phyloP scores from a whole-genome alignment of 768 basidiomycete species.

The Hortiboletus campestris region DNA sequence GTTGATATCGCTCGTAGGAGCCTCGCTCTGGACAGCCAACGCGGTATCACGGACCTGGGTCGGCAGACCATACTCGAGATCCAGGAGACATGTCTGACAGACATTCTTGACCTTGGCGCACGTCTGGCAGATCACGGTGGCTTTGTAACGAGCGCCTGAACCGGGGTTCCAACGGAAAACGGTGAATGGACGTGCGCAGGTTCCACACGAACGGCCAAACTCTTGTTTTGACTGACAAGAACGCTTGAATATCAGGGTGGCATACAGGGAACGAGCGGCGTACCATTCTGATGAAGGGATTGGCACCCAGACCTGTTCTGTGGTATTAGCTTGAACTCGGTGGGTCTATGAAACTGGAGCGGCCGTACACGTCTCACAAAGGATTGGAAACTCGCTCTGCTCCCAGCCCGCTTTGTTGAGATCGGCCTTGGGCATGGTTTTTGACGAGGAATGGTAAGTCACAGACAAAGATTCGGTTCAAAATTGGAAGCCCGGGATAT shows the following conservation, averaged over 20 bases:
- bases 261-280: constrained; percentile 19
- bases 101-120: constrained; percentile 96
- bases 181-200: constrained; percentile 94
- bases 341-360: neutral
- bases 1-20: constrained; percentile 96
- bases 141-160: constrained; percentile 89
- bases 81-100: constrained; percentile 96
- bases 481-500: constrained; percentile 5
- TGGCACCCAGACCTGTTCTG: constrained; percentile 71
- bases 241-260: neutral
- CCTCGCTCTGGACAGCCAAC: constrained; percentile 76
- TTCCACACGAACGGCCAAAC: constrained; percentile 93
- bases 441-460: neutral
- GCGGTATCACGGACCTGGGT: constrained; percentile 98
- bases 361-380: constrained; percentile 85
- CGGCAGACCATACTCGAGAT: constrained; percentile 93
- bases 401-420: constrained; percentile 96
- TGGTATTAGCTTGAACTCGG: constrained; percentile 4
- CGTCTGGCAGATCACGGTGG: constrained; percentile 95
- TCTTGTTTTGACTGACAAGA: constrained; percentile 96
- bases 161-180: constrained; percentile 99
- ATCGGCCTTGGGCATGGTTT: constrained; percentile 79
- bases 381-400: constrained; percentile 89
- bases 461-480: neutral
- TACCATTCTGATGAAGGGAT: constrained; percentile 95